Percentiles rank a stretch among this genome's conserved stretches.
phyloP scores from a whole-genome alignment of 371 early-diverging fungal genomes.

The Sporodiniella umbellata region DNA sequence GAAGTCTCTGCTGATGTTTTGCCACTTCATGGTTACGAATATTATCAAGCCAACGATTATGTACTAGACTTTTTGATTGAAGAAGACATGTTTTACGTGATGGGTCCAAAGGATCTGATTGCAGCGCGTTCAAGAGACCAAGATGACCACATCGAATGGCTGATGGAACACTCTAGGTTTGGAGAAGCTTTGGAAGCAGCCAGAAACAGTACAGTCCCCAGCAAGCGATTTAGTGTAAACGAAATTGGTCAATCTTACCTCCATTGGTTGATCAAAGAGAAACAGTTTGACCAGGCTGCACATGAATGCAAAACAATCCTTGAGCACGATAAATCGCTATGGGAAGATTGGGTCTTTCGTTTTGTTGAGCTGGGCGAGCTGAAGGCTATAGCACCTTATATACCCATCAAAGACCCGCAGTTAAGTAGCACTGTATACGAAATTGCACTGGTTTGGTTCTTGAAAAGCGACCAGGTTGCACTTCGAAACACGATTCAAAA shows the following conservation, averaged over 20 bases:
- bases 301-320: slow-evolving; percentile 68
- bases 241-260: slow-evolving; percentile 86
- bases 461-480: slow-evolving; percentile 60
- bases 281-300: slow-evolving; percentile 74
- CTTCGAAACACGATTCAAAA: slow-evolving; percentile 59
- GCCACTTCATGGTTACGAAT: slow-evolving; percentile 75
- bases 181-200: slow-evolving; percentile 74
- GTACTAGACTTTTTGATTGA: slow-evolving; percentile 59
- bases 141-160: slow-evolving; percentile 93
- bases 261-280: slow-evolving; percentile 66
- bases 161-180: slow-evolving; percentile 73
- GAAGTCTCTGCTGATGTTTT: slow-evolving; percentile 86
- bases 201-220: slow-evolving; percentile 37
- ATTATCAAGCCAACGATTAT: slow-evolving; percentile 92
- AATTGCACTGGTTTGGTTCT: slow-evolving; percentile 72
- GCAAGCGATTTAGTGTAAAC: slow-evolving; percentile 54
- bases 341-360: slow-evolving; percentile 90
- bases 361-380: slow-evolving; percentile 78
- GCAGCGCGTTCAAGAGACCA: slow-evolving; percentile 83
- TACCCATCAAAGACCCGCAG: slow-evolving; percentile 78
- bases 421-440: slow-evolving; percentile 84
- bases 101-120: slow-evolving; percentile 91
- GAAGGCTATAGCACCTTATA: slow-evolving; percentile 67
- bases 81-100: slow-evolving; percentile 76
- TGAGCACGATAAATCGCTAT: slow-evolving; percentile 61